Evolutionary conservation across 2,329 filamentous ascomycete species (phyloP), one percentile per base, ranked within the genome.

Genomic region (Diaporthe ampelina): DNA sequence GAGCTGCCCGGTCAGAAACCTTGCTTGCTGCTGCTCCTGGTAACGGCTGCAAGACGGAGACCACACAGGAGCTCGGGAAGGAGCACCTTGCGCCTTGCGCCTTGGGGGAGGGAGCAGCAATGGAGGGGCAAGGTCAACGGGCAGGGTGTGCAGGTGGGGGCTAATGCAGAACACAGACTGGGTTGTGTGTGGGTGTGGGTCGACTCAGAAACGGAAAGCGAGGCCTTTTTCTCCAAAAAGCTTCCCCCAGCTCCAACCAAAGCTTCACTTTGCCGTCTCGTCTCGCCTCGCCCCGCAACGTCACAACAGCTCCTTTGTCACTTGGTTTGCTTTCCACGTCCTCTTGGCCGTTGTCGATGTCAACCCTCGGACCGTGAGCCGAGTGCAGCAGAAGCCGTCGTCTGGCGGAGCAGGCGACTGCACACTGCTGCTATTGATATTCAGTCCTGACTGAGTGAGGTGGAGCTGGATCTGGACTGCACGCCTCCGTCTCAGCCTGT

Each of bases 161-260:
- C 63, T 68, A 68, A 68, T 68, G 63, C 63, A 68, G 63, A 68
- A 68, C 63, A 68, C 63, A 54, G 63, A 67, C 43, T 67, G 63
- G 63, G 45, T 52, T 63, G 35, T 37, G 35, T 8, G 35, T 59
- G 57, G 21, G 56, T 58, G 56, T 21, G 54, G 8, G 63, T 54
- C 32, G 63, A 32, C n/a, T 68, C 32, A 52, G n/a, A 68, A 68
- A 68, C 63, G 63, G 63, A 68, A 32, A 32, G 6, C 26, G 59
- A 57, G 37, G 17, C 61, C 15, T 52, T 50, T 37, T 52, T 52
- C 48, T 52, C 43, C 61, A 67, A 32, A 37, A 40, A 40, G 13
- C 29, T 26, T 26, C 50, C n/a, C 43, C 61, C 45, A 50, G 48
- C n/a, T 52, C 48, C 48, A 52, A 52, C 48, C 48, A 52, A 26